Percentiles rank a stretch among this genome's conserved stretches.
phyloP scores from a whole-genome alignment of 2,329 filamentous ascomycete species.

The Neofusicoccum sp. region DNA sequence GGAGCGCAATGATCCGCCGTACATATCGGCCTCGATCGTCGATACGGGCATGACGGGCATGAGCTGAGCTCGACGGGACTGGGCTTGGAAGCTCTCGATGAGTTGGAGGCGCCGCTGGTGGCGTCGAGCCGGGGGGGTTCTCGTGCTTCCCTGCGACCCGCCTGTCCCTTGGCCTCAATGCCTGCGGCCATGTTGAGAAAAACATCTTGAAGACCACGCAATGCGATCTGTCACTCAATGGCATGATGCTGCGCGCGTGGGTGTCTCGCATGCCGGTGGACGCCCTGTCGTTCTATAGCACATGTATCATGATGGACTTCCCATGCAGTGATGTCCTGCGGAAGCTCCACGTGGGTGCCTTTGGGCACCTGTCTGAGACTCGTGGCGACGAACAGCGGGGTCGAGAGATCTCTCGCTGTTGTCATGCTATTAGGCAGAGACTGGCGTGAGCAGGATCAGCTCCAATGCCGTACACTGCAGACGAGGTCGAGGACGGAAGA shows the following conservation, averaged over 20 bases:
- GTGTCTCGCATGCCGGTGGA: too few species aligned
- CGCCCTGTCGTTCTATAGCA: neutral
- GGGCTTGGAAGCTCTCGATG: neutral
- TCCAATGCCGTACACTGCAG: neutral
- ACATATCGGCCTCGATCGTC: slow-evolving; percentile 35
- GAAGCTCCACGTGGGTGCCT: too few species aligned
- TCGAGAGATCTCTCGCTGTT: neutral
- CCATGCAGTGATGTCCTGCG: too few species aligned
- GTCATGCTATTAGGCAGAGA: neutral
- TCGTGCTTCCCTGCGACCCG: too few species aligned
- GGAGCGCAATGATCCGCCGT: slow-evolving; percentile 60
- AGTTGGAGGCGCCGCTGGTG: neutral
- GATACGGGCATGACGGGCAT: neutral
- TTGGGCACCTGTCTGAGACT: too few species aligned
- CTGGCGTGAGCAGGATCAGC: neutral
- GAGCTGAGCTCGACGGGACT: neutral
- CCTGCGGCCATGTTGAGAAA: too few species aligned
- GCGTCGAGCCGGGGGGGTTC: neutral
- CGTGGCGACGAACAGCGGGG: too few species aligned
- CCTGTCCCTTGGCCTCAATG: too few species aligned
- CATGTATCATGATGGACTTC: too few species aligned
- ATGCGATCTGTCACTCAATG: too few species aligned
- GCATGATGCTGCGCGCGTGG: too few species aligned
- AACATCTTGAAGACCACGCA: too few species aligned
- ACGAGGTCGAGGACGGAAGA: neutral